A percentile compares a stretch with the other conserved stretches of the same genome.
phyloP scores from a whole-genome alignment of 805 yeast species.

The Komagataella phaffii region DNA sequence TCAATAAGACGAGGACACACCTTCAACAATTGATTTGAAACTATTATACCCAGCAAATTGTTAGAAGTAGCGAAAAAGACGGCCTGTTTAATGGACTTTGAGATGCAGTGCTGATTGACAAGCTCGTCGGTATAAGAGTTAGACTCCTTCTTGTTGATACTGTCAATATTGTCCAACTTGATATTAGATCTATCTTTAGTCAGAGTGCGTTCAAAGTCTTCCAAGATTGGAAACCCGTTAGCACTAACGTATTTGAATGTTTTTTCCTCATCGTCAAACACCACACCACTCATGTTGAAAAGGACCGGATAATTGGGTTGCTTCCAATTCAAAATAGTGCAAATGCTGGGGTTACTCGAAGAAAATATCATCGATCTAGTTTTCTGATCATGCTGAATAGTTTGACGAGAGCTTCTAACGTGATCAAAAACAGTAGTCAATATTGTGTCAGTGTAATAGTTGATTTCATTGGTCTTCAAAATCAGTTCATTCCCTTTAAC shows the following conservation, averaged over 20 bases:
- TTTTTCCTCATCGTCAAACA: slow-evolving; percentile 7
- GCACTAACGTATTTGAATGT: slow-evolving; percentile 23
- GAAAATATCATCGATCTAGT: slow-evolving; percentile 69
- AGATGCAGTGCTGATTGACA: slow-evolving; percentile 26
- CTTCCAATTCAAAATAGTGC: slow-evolving; percentile 93
- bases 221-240: slow-evolving; percentile 18
- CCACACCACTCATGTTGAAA: slow-evolving; percentile 62
- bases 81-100: slow-evolving; percentile 71
- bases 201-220: slow-evolving; percentile 5
- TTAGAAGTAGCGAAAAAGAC: slow-evolving; percentile 68
- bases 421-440: slow-evolving; percentile 65
- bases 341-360: slow-evolving; percentile 78
- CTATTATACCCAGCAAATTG: slow-evolving; percentile 73
- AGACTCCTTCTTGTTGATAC: slow-evolving; percentile 19
- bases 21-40: slow-evolving; percentile 55
- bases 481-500: slow-evolving; percentile 7
- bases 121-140: slow-evolving; percentile 17
- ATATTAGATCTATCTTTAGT: slow-evolving; percentile 6
- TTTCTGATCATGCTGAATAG: slow-evolving; percentile 9
- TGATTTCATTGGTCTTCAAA: not conserved
- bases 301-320: slow-evolving; percentile 97
- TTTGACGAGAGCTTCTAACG: slow-evolving; percentile 37
- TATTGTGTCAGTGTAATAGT: slow-evolving; percentile 57
- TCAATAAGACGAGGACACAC: slow-evolving; percentile 68
- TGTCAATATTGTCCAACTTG: slow-evolving; percentile 20